Evolutionary conservation across 1,284 basidiomycete species (phyloP), one percentile per base, ranked within the genome.

Genomic region (Schizophyllum commune): DNA sequence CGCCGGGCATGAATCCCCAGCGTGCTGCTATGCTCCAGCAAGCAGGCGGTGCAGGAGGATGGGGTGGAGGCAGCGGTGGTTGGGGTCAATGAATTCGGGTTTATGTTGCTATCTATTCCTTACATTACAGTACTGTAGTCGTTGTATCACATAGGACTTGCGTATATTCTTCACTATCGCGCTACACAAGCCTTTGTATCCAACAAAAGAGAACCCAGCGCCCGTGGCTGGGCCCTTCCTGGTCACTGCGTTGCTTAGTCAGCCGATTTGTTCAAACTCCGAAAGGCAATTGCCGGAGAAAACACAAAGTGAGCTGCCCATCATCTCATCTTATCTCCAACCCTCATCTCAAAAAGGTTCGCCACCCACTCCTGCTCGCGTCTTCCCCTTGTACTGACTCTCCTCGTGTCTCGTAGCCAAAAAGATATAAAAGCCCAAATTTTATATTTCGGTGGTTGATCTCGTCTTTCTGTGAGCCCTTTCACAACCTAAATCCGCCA

Each of bases 391-490:
- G 67, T 64, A 60, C 61, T 61, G 47, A 33, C 53, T 52, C 67
- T 72, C 65, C 60, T 57, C 53, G 58, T 34, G 65, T 64, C 67
- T 71, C 67, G 65, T 68, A 78, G 77, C 76, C 68, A 74, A 75
- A 79, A 82, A 82, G 77, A 69, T 75, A 81, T 81, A 81, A 84
- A 83, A 75, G 77, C 74, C 77, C 75, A 79, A 81, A 83, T 69
- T 74, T 75, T 77, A 77, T 79, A 77, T 75, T 77, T 80, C 82
- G 86, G 81, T 82, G 84, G 86, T 89, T 85, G 79, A 81, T 78
- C 84, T 84, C 79, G 86, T 82, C 78, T 78, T 86, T 81, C 79
- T 84, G 84, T 87, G 68, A 59, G 69, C 69, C n/a, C 22, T 65
- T 65, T 63, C 64, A 63, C 68, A 15, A 64, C 56, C 61, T 65